These are phyloP conservation scores for Crithidia expoeki DNA, from an alignment of 208 protist genomes.

Conservation along the genomic window DNA sequence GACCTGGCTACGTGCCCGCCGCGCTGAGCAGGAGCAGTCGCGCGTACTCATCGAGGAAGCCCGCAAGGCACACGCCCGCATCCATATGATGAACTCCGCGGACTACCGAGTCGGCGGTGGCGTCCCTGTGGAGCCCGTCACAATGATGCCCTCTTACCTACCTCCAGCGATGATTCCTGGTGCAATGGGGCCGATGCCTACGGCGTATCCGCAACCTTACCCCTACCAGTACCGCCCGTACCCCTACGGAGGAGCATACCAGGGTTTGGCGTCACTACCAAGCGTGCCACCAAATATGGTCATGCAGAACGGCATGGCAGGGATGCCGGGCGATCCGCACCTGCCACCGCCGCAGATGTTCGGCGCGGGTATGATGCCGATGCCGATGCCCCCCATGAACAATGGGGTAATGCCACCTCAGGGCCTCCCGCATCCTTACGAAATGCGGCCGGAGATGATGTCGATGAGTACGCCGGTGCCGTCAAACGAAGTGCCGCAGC, in stretches of 20 bases:
- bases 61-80: slow-evolving; percentile 50
- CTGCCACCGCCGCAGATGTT: slow-evolving; percentile 35
- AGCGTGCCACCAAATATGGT: background rate
- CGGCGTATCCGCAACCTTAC: slow-evolving; percentile 6
- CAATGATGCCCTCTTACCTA: slow-evolving; percentile 17
- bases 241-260: background rate
- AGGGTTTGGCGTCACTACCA: background rate
- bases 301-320: background rate
- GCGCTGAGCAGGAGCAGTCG: slow-evolving; percentile 47
- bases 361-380: slow-evolving; percentile 25
- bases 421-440: background rate
- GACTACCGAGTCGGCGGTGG: slow-evolving; percentile 19
- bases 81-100: slow-evolving; percentile 47
- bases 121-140: slow-evolving; percentile 5
- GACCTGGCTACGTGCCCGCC: slow-evolving; percentile 55
- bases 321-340: background rate
- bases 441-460: slow-evolving; percentile 2
- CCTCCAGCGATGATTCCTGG: slow-evolving; percentile 7
- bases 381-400: background rate
- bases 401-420: slow-evolving; percentile 11
- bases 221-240: slow-evolving; percentile 18
- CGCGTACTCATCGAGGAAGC: slow-evolving; percentile 53
- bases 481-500: background rate
- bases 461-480: background rate
- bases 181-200: slow-evolving; percentile 3